Conservation (phyloP, 495 filamentous ascomycete genomes). For the Talaromyces nanjingensis region DNA sequence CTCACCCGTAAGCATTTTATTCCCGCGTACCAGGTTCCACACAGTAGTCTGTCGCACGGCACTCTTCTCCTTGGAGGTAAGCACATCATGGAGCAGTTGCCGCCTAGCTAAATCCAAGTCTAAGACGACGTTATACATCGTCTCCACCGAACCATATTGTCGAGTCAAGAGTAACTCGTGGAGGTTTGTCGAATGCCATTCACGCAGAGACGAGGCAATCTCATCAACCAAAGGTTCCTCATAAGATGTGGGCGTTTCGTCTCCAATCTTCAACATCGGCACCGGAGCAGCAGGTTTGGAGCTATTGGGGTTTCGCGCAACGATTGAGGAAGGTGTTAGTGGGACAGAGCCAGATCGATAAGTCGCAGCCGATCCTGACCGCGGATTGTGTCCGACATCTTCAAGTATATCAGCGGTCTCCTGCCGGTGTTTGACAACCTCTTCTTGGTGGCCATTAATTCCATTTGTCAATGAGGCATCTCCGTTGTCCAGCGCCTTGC, state of each 20-base stretch:
- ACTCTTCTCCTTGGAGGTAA: slow-evolving; percentile 76
- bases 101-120: slow-evolving; percentile 75
- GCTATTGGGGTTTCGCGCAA: slow-evolving; percentile 41
- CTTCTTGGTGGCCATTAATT: slow-evolving; percentile 13
- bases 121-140: slow-evolving; percentile 69
- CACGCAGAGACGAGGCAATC: slow-evolving; percentile 88
- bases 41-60: slow-evolving; percentile 75
- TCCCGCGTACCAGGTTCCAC: slow-evolving; percentile 90
- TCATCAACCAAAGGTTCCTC: slow-evolving; percentile 94
- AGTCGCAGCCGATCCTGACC: slow-evolving; percentile 19
- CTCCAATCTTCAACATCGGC: slow-evolving; percentile 94
- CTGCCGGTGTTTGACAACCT: slow-evolving; percentile 14
- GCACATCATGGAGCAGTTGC: slow-evolving; percentile 86
- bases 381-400: slow-evolving; percentile 17
- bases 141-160: slow-evolving; percentile 73
- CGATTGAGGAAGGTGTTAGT: slow-evolving; percentile 26
- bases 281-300: slow-evolving; percentile 86
- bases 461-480: slow-evolving; percentile 14
- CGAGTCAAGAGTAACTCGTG: slow-evolving; percentile 84
- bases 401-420: slow-evolving; percentile 14
- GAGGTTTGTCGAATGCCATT: slow-evolving; percentile 97
- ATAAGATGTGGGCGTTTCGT: slow-evolving; percentile 83
- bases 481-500: slow-evolving; percentile 27
- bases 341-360: slow-evolving; percentile 25
- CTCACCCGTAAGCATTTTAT: slow-evolving; percentile 85